Base-by-base conservation (phyloP, 768 basidiomycete species). In the Agrocybe praecox region DNA sequence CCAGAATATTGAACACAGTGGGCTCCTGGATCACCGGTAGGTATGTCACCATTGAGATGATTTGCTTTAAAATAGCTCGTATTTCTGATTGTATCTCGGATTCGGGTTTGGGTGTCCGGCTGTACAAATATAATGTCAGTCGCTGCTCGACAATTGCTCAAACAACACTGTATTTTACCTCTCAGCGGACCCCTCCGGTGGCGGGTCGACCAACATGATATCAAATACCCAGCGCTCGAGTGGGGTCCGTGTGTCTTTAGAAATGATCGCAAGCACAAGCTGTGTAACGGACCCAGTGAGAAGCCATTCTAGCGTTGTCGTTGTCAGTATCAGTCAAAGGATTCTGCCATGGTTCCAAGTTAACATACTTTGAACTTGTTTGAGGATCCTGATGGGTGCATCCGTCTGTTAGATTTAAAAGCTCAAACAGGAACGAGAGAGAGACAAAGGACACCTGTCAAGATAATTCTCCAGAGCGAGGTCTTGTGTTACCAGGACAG, bases 211-310 rank as follows among this genome's bases (percentile, higher is more conserved):
- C 52, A 95, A 80, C 67, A 93, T 88, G 71, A 99, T 82, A 72
- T 98, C 96, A 70, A 99, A 98, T 47, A 98, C 95, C 97, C 97
- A 99, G 60, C 97, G 84, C 73, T 99, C 97, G 46, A 98, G 83
- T 9, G 96, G 90, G 51, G 89, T 86, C 33, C 93, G 82, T 9
- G 93, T 90, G 67, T 98, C 96, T 68, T 96, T 94, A 11, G 94
- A 93, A 59, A 98, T 93, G 73, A 99, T 96, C 23, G 92, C 96
- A 19, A 98, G 85, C 9, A 98, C 96, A 1, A 98, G 83, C 61
- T 98, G 92, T 6, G 93, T 96, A 42, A 99, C 93, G 11, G 92
- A 88, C 11, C 94, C 92, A 6, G 88, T 89, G 53, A 98, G 77
- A 40, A 99, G 84, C 97, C 97, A 99, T 64, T 94, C 96, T 98